These are phyloP conservation scores for Candida smagusa DNA, from an alignment of 1,139 yeast genomes.

Conservation along the genomic window DNA sequence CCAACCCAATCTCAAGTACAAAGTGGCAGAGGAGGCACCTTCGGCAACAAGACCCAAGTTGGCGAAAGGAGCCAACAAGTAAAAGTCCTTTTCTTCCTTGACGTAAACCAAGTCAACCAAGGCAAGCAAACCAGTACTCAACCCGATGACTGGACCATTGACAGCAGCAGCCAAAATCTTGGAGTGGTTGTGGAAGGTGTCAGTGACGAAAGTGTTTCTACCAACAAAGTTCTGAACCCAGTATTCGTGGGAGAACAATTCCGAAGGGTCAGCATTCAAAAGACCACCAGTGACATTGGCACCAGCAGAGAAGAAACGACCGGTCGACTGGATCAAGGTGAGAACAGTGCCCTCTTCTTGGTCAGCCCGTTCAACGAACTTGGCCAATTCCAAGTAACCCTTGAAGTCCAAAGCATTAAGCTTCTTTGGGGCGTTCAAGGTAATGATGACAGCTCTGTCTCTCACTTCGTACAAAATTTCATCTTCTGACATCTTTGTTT, in stretches of 20 bases:
- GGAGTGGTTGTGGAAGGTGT: conserved; percentile 65
- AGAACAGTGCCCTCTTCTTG: conserved; percentile 60
- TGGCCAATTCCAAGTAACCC: conserved; percentile 64
- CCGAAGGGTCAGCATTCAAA: conserved; percentile 18
- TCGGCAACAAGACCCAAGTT: conserved; percentile 83
- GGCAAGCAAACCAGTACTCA: conserved; percentile 70
- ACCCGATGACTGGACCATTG: conserved; percentile 87
- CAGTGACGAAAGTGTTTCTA: conserved; percentile 68
- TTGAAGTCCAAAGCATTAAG: conserved; percentile 68
- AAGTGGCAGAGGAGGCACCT: conserved; percentile 71
- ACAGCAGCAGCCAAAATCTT: conserved; percentile 74
- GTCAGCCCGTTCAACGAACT: conserved; percentile 62
- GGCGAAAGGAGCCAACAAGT: conserved; percentile 72
- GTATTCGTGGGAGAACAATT: conserved; percentile 43
- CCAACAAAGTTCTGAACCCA: conserved; percentile 64
- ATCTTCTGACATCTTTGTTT: conserved; percentile 8
- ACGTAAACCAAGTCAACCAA: conserved; percentile 77
- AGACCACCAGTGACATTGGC: conserved; percentile 55
- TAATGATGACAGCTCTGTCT: conserved; percentile 60
- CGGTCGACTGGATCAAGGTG: conserved; percentile 70
- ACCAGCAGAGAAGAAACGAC: conserved; percentile 82
- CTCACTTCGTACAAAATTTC: conserved; percentile 49
- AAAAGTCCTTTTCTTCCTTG: conserved; percentile 54
- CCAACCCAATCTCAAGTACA: conserved; percentile 70
- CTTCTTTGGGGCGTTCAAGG: conserved; percentile 58